Evolutionary conservation across 2,329 filamentous ascomycete species (phyloP).

Genomic region (Penicillium sclerotigenum): DNA sequence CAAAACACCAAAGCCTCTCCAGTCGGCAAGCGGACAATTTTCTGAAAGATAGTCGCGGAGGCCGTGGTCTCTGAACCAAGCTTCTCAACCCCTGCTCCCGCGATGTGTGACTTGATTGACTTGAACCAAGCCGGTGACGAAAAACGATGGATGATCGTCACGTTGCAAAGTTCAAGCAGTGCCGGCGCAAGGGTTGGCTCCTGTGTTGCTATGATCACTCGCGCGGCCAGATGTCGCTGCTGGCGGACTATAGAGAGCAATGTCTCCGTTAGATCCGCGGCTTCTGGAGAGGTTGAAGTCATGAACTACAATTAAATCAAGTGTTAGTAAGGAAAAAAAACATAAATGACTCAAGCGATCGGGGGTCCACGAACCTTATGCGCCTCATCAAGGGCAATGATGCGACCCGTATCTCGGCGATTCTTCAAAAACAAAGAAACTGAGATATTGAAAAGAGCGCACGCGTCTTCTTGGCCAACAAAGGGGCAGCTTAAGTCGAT

Average conservation of each 20-base stretch:
- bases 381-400: conserved; percentile 47
- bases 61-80: background rate
- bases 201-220: conserved; percentile 2
- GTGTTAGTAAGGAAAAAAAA: background rate
- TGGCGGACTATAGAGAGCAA: conserved; percentile 1
- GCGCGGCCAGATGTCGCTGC: conserved; percentile 1
- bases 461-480: conserved; percentile 64
- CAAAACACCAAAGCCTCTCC: conserved; percentile 4
- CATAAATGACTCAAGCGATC: too few relatives aligned
- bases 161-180: conserved; percentile 1
- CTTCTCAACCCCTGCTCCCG: background rate
- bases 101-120: background rate
- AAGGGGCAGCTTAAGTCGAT: conserved; percentile 73
- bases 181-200: conserved; percentile 4
- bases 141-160: background rate
- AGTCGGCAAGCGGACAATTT: background rate
- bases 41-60: background rate
- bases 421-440: conserved; percentile 64
- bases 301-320: background rate
- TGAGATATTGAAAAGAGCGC: conserved; percentile 69
- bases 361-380: conserved; percentile 56
- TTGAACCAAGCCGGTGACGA: conserved; percentile 6
- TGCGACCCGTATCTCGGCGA: conserved; percentile 49
- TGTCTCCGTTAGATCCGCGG: background rate
- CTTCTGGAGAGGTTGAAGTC: background rate